phyloP scores from a whole-genome alignment of 169 alveolate species.

The Ichthyophthirius multifiliis region DNA sequence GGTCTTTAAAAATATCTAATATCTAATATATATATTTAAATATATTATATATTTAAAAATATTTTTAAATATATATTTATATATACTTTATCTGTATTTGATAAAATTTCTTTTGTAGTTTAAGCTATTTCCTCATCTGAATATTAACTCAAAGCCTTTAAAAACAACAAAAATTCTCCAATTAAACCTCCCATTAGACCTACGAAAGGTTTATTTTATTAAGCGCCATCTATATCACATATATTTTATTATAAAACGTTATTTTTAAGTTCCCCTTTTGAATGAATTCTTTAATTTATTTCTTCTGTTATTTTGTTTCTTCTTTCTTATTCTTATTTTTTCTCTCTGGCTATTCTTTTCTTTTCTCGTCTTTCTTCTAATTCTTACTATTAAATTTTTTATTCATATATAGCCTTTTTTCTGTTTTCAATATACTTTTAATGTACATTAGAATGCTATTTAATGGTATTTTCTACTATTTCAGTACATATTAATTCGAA shows the following conservation, averaged over 20 bases:
- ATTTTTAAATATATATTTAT: no score
- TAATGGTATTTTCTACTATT: slow-evolving; percentile 45
- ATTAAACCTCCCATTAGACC: slow-evolving; percentile 18
- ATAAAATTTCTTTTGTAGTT: neutral
- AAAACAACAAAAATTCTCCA: slow-evolving; percentile 5
- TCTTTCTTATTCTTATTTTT: slow-evolving; percentile 52
- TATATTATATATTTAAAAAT: neutral
- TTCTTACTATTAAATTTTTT: slow-evolving; percentile 59
- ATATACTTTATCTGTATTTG: no score
- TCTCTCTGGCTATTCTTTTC: no score
- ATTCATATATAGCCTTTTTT: slow-evolving; percentile 42
- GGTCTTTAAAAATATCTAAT: neutral
- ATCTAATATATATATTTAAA: neutral
- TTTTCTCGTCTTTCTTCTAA: no score
- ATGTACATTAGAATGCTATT: slow-evolving; percentile 28
- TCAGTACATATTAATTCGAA: slow-evolving; percentile 38
- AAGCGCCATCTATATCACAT: neutral
- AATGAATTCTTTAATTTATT: neutral
- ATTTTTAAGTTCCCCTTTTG: neutral
- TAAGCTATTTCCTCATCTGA: neutral
- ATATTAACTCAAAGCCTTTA: neutral
- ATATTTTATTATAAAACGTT: neutral
- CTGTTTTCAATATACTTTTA: slow-evolving; percentile 49
- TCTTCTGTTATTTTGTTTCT: slow-evolving; percentile 47
- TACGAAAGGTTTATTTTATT: neutral